A percentile compares a stretch with the other conserved stretches of the same genome.
Evolutionary conservation across 2,329 filamentous ascomycete species (phyloP).

Genomic region (Sporothrix phasma): DNA sequence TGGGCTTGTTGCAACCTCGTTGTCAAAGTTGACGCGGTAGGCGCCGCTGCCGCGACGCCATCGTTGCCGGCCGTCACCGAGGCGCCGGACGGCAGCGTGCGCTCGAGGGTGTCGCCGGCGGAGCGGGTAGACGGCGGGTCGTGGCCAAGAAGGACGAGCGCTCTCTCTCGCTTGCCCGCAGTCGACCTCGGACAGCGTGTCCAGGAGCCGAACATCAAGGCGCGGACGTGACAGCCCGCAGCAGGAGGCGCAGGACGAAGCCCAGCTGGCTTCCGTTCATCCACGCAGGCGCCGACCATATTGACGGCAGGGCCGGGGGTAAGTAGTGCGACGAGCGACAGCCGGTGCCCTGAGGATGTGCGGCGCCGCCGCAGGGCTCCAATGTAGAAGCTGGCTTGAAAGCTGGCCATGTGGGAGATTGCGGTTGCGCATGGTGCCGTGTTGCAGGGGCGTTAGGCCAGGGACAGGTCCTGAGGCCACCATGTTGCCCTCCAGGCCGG

Average conservation of each 20-base stretch:
- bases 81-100: not conserved
- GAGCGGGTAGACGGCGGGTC: not conserved
- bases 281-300: not conserved
- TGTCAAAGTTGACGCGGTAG: conserved; percentile 9
- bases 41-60: conserved; percentile 6
- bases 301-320: conserved; percentile 13
- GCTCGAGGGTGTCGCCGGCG: not conserved
- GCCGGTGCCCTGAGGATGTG: not conserved
- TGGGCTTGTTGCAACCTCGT: not conserved
- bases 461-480: conserved; percentile 4
- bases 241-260: not conserved
- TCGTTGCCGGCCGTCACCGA: not conserved
- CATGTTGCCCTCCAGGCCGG: conserved; percentile 8
- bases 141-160: conserved; percentile 4
- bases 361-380: conserved; percentile 11
- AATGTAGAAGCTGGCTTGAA: conserved; percentile 6
- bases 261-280: conserved; percentile 7
- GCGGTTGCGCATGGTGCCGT: not conserved
- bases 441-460: not conserved
- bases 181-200: not conserved
- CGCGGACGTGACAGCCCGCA: not conserved
- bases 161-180: too few species aligned
- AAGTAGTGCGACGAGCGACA: conserved; percentile 15
- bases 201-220: not conserved
- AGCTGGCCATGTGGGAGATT: not conserved